phyloP scores from a whole-genome alignment of 768 basidiomycete species.

The Guyanaporus albipodus region DNA sequence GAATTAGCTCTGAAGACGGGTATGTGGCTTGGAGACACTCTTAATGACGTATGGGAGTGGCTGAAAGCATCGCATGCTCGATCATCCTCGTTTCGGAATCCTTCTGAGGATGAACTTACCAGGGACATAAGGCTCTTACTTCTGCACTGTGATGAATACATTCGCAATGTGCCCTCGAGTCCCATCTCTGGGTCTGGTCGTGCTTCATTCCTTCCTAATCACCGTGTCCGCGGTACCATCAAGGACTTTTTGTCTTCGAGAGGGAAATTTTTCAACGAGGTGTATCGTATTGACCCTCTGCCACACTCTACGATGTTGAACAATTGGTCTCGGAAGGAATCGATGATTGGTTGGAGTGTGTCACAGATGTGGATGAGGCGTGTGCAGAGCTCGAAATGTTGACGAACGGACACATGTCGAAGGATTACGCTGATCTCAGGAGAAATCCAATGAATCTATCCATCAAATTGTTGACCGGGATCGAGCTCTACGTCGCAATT shows the following conservation, averaged over 20 bases:
- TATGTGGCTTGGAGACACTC: too few species aligned
- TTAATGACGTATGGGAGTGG: too few species aligned
- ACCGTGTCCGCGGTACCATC: slow-evolving; percentile 7
- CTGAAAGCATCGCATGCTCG: too few species aligned
- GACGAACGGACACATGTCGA: slow-evolving; percentile 20
- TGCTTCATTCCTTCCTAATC: slow-evolving; percentile 8
- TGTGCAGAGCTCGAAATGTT: slow-evolving; percentile 26
- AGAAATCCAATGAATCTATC: slow-evolving; percentile 36
- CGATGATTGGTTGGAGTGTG: slow-evolving; percentile 30
- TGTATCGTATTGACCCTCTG: slow-evolving; percentile 3
- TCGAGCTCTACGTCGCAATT: slow-evolving; percentile 46
- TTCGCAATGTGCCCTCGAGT: too few species aligned
- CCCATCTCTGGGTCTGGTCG: too few species aligned
- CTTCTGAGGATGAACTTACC: too few species aligned
- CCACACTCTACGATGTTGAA: slow-evolving; percentile 38
- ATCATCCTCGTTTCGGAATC: too few species aligned
- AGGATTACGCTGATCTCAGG: slow-evolving; percentile 24
- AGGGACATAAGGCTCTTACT: too few species aligned
- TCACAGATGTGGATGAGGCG: slow-evolving; percentile 15
- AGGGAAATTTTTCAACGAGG: slow-evolving; percentile 5
- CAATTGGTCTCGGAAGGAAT: slow-evolving; percentile 28
- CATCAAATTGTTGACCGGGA: slow-evolving; percentile 40
- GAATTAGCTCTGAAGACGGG: too few species aligned
- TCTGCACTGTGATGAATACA: too few species aligned
- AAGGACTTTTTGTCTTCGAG: slow-evolving; percentile 10